phyloP scores from a whole-genome alignment of 1,284 basidiomycete species.

The Clitocybe nebularis region DNA sequence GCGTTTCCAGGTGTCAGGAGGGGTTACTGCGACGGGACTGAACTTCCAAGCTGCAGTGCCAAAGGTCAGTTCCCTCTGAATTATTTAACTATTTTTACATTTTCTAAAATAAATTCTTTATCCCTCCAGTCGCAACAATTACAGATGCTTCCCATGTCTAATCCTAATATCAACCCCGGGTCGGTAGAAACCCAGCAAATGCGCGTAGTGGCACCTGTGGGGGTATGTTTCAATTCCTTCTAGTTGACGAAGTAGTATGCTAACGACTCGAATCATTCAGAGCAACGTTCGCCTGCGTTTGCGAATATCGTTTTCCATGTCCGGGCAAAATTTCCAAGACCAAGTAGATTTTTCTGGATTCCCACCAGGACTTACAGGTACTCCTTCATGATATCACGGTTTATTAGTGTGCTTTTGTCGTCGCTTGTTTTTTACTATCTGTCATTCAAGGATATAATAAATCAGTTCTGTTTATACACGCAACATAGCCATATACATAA shows the following conservation, averaged over 20 bases:
- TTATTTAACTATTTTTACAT: conserved; percentile 3
- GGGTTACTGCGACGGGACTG: conserved; percentile 52
- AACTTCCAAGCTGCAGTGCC: conserved; percentile 99
- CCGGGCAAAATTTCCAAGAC: conserved; percentile 76
- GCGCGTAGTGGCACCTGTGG: conserved; percentile 84
- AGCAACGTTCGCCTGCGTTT: conserved; percentile 82
- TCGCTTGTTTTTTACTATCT: conserved; percentile 3
- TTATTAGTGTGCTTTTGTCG: conserved; percentile 1
- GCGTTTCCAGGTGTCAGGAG: conserved; percentile 73
- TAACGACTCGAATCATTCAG: conserved; percentile 34
- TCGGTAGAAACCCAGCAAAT: conserved; percentile 91
- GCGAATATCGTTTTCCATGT: conserved; percentile 74
- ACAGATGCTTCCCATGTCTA: conserved; percentile 98
- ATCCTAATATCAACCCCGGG: conserved; percentile 74
- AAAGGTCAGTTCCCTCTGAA: conserved; percentile 54
- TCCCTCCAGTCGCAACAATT: conserved; percentile 84
- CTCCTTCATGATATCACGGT: conserved; percentile 23
- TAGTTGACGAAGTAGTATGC: neutral
- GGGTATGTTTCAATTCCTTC: conserved; percentile 52
- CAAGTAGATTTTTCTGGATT: conserved; percentile 95
- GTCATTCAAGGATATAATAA: conserved; percentile 5
- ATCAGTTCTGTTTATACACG: conserved; percentile 11
- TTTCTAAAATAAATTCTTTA: conserved; percentile 8
- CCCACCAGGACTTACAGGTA: conserved; percentile 72
- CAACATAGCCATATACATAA: conserved; percentile 6